Evolutionary conservation across 805 yeast species (phyloP).

Genomic region (Lachancea dasiensis): DNA sequence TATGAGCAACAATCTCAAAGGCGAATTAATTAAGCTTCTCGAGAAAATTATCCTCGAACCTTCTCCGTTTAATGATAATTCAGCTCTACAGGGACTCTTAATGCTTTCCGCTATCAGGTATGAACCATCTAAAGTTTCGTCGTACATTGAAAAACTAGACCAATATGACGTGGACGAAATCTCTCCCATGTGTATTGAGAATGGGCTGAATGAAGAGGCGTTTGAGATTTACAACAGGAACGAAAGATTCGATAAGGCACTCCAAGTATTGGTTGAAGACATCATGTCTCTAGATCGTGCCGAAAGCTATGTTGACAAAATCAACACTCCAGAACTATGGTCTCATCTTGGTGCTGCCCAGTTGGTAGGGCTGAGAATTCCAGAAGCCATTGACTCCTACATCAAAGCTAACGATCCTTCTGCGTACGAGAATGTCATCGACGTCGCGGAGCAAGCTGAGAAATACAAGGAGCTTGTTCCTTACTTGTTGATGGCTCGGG

Average conservation of each 20-base stretch:
- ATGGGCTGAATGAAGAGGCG: slow-evolving; percentile 87
- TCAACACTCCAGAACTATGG: slow-evolving; percentile 85
- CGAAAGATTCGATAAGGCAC: slow-evolving; percentile 69
- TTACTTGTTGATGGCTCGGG: slow-evolving; percentile 86
- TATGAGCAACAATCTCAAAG: slow-evolving; percentile 90
- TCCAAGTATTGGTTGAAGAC: slow-evolving; percentile 88
- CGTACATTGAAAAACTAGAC: slow-evolving; percentile 83
- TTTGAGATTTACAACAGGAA: slow-evolving; percentile 85
- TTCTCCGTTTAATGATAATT: slow-evolving; percentile 92
- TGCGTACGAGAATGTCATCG: slow-evolving; percentile 86
- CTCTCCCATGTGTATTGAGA: slow-evolving; percentile 86
- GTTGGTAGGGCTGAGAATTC: slow-evolving; percentile 83
- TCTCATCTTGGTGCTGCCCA: slow-evolving; percentile 94
- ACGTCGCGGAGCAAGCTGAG: slow-evolving; percentile 92
- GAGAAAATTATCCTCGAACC: slow-evolving; percentile 97
- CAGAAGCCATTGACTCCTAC: slow-evolving; percentile 88
- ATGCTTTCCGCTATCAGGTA: slow-evolving; percentile 94
- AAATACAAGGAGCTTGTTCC: slow-evolving; percentile 89
- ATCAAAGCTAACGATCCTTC: slow-evolving; percentile 88
- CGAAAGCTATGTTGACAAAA: slow-evolving; percentile 83
- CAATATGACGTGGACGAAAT: slow-evolving; percentile 90
- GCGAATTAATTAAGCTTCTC: slow-evolving; percentile 86
- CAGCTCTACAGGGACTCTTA: slow-evolving; percentile 88
- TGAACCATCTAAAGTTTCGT: slow-evolving; percentile 76
- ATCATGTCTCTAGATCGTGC: slow-evolving; percentile 93